phyloP scores from a whole-genome alignment of 2,329 filamentous ascomycete genomes.

The Atkinsonella hypoxylon region DNA sequence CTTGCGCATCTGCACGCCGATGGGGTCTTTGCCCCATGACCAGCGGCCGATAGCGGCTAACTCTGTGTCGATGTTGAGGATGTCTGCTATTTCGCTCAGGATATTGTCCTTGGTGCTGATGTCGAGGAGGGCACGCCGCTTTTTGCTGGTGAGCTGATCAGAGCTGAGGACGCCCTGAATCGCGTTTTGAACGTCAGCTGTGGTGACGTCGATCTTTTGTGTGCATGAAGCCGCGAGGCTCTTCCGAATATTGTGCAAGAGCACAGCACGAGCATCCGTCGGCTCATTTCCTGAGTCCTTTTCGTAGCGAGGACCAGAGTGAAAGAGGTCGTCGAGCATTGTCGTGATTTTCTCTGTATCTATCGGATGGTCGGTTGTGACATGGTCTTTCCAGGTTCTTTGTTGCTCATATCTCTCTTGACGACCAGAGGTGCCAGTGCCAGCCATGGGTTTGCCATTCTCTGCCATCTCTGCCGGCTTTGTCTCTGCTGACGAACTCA shows the following conservation, averaged over 20 bases:
- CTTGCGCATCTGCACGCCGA: background rate
- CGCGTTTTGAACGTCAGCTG: background rate
- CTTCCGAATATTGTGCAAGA: background rate
- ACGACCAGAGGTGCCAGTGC: background rate
- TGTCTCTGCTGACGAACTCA: background rate
- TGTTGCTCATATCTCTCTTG: background rate
- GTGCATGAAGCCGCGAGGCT: background rate
- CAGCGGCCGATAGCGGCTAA: background rate
- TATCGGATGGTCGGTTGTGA: background rate
- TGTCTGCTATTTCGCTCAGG: background rate
- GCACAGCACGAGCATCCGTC: background rate
- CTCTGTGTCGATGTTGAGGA: background rate
- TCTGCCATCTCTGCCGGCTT: background rate
- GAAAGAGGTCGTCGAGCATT: slow-evolving; percentile 1
- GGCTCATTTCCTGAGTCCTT: background rate
- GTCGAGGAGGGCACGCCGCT: background rate
- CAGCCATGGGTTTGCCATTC: background rate
- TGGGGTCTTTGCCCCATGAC: background rate
- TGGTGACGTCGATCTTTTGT: background rate
- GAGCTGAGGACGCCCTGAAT: background rate
- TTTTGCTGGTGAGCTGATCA: background rate
- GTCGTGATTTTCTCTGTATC: background rate
- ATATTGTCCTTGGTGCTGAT: background rate
- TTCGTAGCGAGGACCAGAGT: background rate
- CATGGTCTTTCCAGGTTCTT: background rate